phyloP scores from a whole-genome alignment of 257 asterid species.

The Solanum tarijense region DNA sequence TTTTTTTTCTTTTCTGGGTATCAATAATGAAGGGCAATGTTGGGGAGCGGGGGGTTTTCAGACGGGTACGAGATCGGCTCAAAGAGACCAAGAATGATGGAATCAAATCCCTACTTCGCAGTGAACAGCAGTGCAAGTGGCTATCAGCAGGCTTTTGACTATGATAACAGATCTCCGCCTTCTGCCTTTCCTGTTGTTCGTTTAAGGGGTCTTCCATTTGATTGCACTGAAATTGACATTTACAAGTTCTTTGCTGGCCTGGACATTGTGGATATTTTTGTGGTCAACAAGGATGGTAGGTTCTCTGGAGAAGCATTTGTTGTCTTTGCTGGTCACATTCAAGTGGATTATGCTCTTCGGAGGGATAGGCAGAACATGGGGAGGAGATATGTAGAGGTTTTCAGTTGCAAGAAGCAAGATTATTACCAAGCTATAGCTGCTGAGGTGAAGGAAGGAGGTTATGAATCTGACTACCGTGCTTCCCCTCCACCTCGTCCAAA shows the following conservation, averaged over 20 bases:
- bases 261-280: conserved; percentile 77
- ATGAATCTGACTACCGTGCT: conserved; percentile 35
- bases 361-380: conserved; percentile 90
- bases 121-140: conserved; percentile 70
- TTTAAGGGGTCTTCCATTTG: conserved; percentile 84
- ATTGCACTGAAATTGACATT: conserved; percentile 68
- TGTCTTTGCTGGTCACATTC: conserved; percentile 74
- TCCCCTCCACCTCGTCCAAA: conserved; percentile 53
- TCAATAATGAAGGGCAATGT: conserved; percentile 94
- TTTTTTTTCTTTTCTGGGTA: conserved; percentile 51
- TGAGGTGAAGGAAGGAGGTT: conserved; percentile 42
- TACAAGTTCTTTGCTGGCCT: conserved; percentile 81
- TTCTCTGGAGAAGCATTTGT: conserved; percentile 89
- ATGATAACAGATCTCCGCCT: conserved; percentile 3
- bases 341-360: conserved; percentile 78
- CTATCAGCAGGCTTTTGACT: conserved; percentile 16
- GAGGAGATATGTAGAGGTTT: conserved; percentile 91
- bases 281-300: conserved; percentile 70
- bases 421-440: conserved; percentile 87
- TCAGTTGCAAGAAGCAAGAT: conserved; percentile 87
- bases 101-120: conserved; percentile 98
- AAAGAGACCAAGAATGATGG: conserved; percentile 99
- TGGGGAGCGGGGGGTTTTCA: conserved; percentile 99
- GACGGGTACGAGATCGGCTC: conserved; percentile 99
- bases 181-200: conserved; percentile 73